Conservation (phyloP, 345 rosid genomes). For the Eucalyptus pauciflora region DNA sequence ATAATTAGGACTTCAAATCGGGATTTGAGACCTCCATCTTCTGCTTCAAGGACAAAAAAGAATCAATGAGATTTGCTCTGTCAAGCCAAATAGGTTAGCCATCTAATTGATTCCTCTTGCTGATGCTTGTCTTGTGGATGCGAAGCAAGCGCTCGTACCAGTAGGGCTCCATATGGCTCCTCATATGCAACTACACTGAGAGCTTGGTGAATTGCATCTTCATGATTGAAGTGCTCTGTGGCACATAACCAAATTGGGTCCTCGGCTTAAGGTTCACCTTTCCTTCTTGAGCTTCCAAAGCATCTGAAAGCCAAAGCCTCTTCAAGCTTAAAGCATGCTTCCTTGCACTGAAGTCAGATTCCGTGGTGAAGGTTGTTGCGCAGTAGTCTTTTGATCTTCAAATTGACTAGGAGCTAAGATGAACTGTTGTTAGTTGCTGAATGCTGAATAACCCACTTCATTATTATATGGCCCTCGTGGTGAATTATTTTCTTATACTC, state of each 20-base stretch:
- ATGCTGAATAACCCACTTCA: not conserved
- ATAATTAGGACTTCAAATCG: slow-evolving; percentile 58
- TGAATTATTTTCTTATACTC: not conserved
- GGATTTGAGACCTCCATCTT: slow-evolving; percentile 16
- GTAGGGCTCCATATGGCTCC: not conserved
- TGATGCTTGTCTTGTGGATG: not conserved
- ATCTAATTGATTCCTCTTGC: not conserved
- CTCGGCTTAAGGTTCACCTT: not conserved
- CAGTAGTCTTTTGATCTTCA: not conserved
- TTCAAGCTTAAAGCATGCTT: not conserved
- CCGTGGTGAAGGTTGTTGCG: not conserved
- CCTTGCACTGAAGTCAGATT: not conserved
- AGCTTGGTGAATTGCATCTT: not conserved
- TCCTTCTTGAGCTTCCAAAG: not conserved
- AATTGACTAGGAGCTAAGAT: not conserved
- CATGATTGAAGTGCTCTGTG: not conserved
- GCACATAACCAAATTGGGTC: not conserved
- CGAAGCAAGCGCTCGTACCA: not conserved
- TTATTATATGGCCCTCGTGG: not conserved
- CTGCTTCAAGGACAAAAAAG: slow-evolving; percentile 51
- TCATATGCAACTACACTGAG: not conserved
- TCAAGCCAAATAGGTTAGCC: not conserved
- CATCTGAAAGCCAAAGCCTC: not conserved
- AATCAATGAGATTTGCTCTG: slow-evolving; percentile 24
- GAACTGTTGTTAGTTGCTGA: not conserved